Conservation (phyloP, 768 basidiomycete genomes). For the Kwoniella heveanensis region DNA sequence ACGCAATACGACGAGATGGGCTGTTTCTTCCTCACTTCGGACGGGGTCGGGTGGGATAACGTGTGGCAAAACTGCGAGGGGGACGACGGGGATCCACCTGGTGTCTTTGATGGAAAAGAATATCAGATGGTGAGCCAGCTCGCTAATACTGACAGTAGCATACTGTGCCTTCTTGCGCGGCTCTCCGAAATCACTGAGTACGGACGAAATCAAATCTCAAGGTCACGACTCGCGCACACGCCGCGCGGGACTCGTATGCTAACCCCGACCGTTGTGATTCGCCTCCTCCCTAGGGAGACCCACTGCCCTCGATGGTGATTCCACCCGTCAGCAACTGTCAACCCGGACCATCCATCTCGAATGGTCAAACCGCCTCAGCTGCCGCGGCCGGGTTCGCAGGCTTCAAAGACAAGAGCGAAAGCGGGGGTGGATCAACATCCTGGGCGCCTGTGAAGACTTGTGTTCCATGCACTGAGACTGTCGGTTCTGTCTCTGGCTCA, state of each 20-base stretch:
- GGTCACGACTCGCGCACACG: no score
- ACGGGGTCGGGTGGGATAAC: conserved; percentile 35
- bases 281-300: no score
- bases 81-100: conserved; percentile 39
- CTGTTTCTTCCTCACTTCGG: conserved; percentile 40
- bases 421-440: conserved; percentile 13
- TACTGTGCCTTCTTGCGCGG: no score
- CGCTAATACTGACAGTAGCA: no score
- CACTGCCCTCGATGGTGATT: conserved; percentile 22
- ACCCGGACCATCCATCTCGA: conserved; percentile 28
- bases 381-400: neutral
- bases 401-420: neutral
- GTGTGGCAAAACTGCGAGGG: conserved; percentile 40
- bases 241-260: no score
- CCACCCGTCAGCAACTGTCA: conserved; percentile 28
- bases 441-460: conserved; percentile 33
- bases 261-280: no score
- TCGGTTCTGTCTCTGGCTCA: neutral
- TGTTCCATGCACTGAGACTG: conserved; percentile 28
- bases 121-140: conserved; percentile 35
- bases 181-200: no score
- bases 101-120: conserved; percentile 31
- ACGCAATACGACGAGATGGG: conserved; percentile 41
- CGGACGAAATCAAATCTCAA: no score
- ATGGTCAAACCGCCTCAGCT: conserved; percentile 35